phyloP scores from a whole-genome alignment of 2,329 filamentous ascomycete genomes.

The Paramyrothecium roridum region DNA sequence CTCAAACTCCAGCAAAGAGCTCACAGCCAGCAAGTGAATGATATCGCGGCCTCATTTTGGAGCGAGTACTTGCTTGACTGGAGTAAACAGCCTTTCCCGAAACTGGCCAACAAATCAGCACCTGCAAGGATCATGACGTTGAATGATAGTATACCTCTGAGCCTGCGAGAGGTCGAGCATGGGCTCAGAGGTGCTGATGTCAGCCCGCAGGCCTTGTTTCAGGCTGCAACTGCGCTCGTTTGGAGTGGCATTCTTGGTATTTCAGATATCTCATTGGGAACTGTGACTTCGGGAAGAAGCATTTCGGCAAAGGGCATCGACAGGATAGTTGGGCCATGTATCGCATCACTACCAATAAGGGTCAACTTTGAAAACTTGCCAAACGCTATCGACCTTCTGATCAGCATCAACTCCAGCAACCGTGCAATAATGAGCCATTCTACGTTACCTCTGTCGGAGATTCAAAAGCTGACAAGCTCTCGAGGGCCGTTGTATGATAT shows the following conservation, averaged over 20 bases:
- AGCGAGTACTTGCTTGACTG: constrained; percentile 58
- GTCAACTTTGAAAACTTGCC: constrained; percentile 50
- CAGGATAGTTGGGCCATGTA: constrained; percentile 73
- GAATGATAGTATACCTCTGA: constrained; percentile 11
- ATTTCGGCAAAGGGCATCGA: constrained; percentile 70
- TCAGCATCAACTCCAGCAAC: constrained; percentile 62
- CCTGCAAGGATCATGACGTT: constrained; percentile 10
- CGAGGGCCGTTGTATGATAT: constrained; percentile 67
- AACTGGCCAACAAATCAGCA: constrained; percentile 29
- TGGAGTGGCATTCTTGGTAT: constrained; percentile 62
- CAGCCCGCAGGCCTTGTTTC: constrained; percentile 70
- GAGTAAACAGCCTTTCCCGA: constrained; percentile 54
- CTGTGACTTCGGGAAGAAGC: constrained; percentile 78
- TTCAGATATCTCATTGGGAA: constrained; percentile 69
- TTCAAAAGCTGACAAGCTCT: constrained; percentile 58
- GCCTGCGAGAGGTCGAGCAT: constrained; percentile 17
- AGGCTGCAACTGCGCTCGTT: constrained; percentile 66
- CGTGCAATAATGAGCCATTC: constrained; percentile 63
- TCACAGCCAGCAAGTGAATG: constrained; percentile 20
- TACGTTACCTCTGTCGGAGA: constrained; percentile 62
- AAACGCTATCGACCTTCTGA: constrained; percentile 59
- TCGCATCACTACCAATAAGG: constrained; percentile 73
- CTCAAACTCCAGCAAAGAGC: constrained; percentile 41
- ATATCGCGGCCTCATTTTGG: constrained; percentile 64
- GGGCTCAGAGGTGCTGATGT: constrained; percentile 40